Evolutionary conservation across 23 red algal genomes (phyloP).

Genomic region (Chondrus crispus): DNA sequence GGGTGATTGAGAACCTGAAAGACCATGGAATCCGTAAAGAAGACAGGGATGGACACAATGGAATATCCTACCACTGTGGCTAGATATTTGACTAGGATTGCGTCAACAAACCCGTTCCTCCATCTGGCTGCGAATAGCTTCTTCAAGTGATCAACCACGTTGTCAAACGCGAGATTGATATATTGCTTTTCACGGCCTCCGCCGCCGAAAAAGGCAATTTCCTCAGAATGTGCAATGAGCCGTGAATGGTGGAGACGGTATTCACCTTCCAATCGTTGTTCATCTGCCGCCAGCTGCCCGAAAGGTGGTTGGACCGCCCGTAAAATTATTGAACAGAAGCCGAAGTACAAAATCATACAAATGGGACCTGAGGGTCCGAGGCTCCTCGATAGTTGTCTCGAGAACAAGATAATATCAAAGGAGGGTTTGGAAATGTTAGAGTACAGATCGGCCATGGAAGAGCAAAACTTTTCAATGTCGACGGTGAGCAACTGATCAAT

Average conservation of each 20-base stretch:
- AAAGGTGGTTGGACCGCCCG: constrained; percentile 94
- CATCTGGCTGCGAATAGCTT: constrained; percentile 75
- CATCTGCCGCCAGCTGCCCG: constrained; percentile 83
- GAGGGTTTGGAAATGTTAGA: constrained; percentile 93
- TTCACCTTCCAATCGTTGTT: constrained; percentile 95
- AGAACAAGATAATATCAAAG: constrained; percentile 87
- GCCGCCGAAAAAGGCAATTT: constrained; percentile 98
- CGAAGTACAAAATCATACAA: constrained; percentile 94
- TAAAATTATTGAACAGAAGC: constrained; percentile 68
- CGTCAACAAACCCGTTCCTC: constrained; percentile 88
- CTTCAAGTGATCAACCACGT: constrained; percentile 65
- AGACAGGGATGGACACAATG: constrained; percentile 92
- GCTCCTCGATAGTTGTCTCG: constrained; percentile 52
- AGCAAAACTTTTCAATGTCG: constrained; percentile 92
- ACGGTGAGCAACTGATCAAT: constrained; percentile 95
- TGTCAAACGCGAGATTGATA: constrained; percentile 90
- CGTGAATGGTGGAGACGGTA: constrained; percentile 89
- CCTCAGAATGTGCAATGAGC: constrained; percentile 93
- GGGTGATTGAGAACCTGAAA: constrained; percentile 10
- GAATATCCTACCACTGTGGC: constrained; percentile 97
- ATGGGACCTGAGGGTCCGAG: constrained; percentile 78
- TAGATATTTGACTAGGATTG: constrained; percentile 94
- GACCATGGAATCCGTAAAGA: constrained; percentile 65
- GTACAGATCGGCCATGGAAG: constrained; percentile 90
- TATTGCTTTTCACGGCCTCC: constrained; percentile 80